Conservation (phyloP, 768 basidiomycete species). For the Peribolospora kevripleyi region DNA sequence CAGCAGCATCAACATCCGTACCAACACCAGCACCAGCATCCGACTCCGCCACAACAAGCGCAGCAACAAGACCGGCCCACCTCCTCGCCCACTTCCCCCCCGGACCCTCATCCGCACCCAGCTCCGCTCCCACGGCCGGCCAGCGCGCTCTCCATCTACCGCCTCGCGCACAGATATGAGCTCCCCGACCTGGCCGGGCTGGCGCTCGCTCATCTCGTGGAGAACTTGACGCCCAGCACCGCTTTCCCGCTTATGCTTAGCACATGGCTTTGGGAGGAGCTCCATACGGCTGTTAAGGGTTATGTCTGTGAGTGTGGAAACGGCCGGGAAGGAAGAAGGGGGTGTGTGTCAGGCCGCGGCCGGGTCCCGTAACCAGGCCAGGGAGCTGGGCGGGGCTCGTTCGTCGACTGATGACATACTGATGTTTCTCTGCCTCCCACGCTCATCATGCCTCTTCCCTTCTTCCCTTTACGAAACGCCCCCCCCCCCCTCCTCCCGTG, state of each 20-base stretch:
- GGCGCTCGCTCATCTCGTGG: constrained; percentile 14
- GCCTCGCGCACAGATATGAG: constrained; percentile 15
- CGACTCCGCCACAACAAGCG: background rate
- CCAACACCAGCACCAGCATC: too few relatives aligned
- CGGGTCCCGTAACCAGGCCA: too few relatives aligned
- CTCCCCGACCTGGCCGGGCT: constrained; percentile 11
- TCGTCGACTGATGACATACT: too few relatives aligned
- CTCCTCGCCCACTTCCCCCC: background rate
- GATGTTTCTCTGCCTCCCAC: too few relatives aligned
- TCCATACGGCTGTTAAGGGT: background rate
- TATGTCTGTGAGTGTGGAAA: background rate
- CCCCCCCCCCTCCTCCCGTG: too few relatives aligned
- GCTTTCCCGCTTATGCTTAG: constrained; percentile 14
- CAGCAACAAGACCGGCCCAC: background rate
- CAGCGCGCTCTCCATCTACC: constrained; percentile 15
- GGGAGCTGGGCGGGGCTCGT: too few relatives aligned
- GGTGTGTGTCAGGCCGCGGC: too few relatives aligned
- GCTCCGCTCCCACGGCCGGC: constrained; percentile 8
- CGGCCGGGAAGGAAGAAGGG: too few relatives aligned
- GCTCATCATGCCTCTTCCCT: too few relatives aligned
- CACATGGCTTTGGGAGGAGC: background rate
- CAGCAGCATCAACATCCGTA: too few relatives aligned
- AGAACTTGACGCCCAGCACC: constrained; percentile 9
- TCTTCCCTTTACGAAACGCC: too few relatives aligned
- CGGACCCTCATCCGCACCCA: constrained; percentile 9